Base-by-base conservation (phyloP, 352 stramenopile species). In the Phytophthora nicotianae region DNA sequence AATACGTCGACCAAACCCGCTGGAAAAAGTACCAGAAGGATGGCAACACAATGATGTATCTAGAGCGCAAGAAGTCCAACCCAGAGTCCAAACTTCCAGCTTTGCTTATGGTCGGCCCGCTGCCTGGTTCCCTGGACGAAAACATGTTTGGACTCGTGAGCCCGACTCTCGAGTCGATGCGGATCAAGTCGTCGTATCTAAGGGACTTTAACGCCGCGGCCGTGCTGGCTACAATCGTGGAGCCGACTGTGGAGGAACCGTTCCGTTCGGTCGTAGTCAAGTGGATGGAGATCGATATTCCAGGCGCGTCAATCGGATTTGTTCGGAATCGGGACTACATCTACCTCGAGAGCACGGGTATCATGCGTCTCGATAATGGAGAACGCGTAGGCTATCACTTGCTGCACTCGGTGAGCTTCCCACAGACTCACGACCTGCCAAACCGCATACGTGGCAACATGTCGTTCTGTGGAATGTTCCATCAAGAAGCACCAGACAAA, bases 211-310 rank as follows among this genome's bases (percentile, higher is more conserved):
- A 59, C 13, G 72, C 77, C 41, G 69, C 73, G 3, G 76, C 72
- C 0, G 65, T 90, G n/a, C 48, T 90, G 1, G 72, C 65, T 4
- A 77, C 67, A 0, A 64, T 88, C 6, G 62, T 77, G 20, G 55
- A 74, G n/a, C 78, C 78, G 14, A 87, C 70, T 2, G 24, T 48
- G 8, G 72, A 81, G 23, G 65, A 81, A 6, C 78, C 78, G 6
- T 86, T 87, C 35, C 67, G 60, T 0, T 63, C 62, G 29, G 47
- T 81, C 5, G 57, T 68, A 17, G 50, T 78, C 32, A 78, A 78
- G 53, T 78, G 65, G 70, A 72, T 78, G 56, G 70, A 78, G 62
- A 63, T 70, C 24, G 66, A 61, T 13, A 60, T 64, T 33, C 70
- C 64, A 4, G 42, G 48, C n/a, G 50, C 57, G 16, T 61, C 61